Percentiles rank a stretch among this genome's conserved stretches.
These are phyloP conservation scores for Scutellaria minor DNA, from an alignment of 257 asterid genomes.

Conservation along the genomic window DNA sequence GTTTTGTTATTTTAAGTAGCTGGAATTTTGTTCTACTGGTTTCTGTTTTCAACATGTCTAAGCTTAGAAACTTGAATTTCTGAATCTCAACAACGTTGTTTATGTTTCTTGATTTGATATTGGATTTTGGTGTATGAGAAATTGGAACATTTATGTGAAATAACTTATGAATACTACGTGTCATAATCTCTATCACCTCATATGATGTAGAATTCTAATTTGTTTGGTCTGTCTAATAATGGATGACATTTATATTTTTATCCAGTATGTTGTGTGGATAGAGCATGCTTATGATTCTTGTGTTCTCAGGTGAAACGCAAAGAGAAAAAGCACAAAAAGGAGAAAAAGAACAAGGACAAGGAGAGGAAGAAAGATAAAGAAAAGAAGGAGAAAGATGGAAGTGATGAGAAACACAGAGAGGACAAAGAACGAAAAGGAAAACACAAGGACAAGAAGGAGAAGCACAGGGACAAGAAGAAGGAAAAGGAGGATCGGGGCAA, in stretches of 20 bases:
- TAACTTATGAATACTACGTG: neutral
- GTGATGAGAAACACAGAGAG: constrained; percentile 60
- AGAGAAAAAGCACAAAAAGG: constrained; percentile 73
- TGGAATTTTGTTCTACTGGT: no score
- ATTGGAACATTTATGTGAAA: neutral
- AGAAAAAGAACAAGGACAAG: constrained; percentile 59
- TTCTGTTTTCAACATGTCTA: no score
- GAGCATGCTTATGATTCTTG: constrained; percentile 26
- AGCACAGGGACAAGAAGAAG: constrained; percentile 57
- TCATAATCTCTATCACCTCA: constrained; percentile 9
- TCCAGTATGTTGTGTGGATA: constrained; percentile 13
- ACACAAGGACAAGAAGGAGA: constrained; percentile 65
- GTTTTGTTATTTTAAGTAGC: no score
- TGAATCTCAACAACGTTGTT: no score
- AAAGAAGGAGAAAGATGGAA: constrained; percentile 65
- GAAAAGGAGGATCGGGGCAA: constrained; percentile 56
- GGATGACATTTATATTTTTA: constrained; percentile 1
- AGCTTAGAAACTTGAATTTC: no score
- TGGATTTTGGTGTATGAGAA: no score
- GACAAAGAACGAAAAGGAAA: constrained; percentile 72
- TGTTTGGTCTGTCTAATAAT: constrained; percentile 11
- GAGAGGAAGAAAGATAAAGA: constrained; percentile 67
- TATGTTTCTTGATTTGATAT: no score
- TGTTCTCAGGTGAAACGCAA: constrained; percentile 64
- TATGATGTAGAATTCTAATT: neutral